These are phyloP conservation scores for Castanopsis chinensis DNA, from an alignment of 306 rosid species.

Conservation along the genomic window DNA sequence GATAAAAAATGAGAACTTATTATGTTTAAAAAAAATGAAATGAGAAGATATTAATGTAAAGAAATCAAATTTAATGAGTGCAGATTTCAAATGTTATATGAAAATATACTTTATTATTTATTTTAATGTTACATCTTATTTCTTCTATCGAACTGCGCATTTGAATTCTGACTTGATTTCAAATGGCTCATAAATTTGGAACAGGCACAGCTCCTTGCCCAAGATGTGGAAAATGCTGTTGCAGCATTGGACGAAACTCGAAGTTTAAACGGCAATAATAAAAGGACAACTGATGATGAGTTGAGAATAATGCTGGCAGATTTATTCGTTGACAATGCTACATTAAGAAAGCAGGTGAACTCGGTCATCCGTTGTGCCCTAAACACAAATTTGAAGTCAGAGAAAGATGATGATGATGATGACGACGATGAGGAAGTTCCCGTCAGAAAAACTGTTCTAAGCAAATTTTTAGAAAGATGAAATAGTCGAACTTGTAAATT, in stretches of 20 bases:
- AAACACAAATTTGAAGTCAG: conserved; percentile 40
- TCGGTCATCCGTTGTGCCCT: conserved; percentile 71
- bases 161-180: conserved; percentile 12
- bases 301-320: conserved; percentile 68
- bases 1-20: neutral
- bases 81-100: neutral
- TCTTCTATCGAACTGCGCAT: neutral
- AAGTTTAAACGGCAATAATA: conserved; percentile 17
- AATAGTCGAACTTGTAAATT: conserved; percentile 3
- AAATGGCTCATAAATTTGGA: conserved; percentile 22
- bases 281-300: conserved; percentile 43
- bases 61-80: neutral
- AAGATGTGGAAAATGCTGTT: conserved; percentile 53
- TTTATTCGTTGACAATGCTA: conserved; percentile 75
- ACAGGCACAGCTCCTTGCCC: conserved; percentile 95
- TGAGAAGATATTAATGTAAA: neutral
- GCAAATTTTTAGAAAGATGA: conserved; percentile 68
- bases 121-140: neutral
- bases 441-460: conserved; percentile 54
- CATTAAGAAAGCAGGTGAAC: conserved; percentile 78
- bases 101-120: neutral
- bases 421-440: conserved; percentile 48
- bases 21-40: no score
- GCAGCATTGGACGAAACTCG: conserved; percentile 34
- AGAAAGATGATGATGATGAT: conserved; percentile 40